Base-by-base conservation (phyloP, 73 alveolate species). In the Stentor roeselii region DNA sequence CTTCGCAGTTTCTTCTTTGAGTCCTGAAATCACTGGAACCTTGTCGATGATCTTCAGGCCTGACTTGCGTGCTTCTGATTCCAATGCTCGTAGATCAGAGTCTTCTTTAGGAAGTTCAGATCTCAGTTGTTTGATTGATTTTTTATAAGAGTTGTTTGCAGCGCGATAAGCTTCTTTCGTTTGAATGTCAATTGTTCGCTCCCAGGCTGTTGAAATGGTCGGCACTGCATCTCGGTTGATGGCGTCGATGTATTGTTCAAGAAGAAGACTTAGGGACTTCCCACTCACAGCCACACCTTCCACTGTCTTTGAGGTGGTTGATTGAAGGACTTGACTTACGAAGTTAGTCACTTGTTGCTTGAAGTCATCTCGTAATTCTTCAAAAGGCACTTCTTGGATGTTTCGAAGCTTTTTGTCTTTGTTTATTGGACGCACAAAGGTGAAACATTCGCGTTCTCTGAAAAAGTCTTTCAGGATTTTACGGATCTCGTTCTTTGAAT, bases 391-490 rank as follows among this genome's bases (percentile, higher is more conserved):
- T 85, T 92, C 87, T 78, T 98, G 98, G 37, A 98, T 91, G 39
- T 95, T 91, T 82, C 99, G 87, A 30, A 98, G 93, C 87, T 96
- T 91, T 76, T 90, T 95, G 89, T 98, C 99, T 21, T 98, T 99
- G n/a, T 92, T 90, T 3, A 97, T 96, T 3, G 99, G 99, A 78
- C 99, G 75, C 27, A 95, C 97, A 35, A 98, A 87, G 38, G 99
- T 96, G 59, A 87, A 83, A 82, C 99, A 97, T 86, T 95, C 99
- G 77, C 99, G 90, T 67, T 97, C 97, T 58, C 84, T 90, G 87
- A 96, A 97, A 92, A 95, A 94, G 58, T 85, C 90, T 59, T 80
- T 87, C 2, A 96, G 67, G 3, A 93, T 92, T 84, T 84, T 86
- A 82, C 99, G 78, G 37, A 96, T 95, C 39, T 92, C 95, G 78